Evolutionary conservation across 1,139 yeast species (phyloP), one percentile per base, ranked within the genome.

Genomic region (Saccharomyces hybrid): DNA sequence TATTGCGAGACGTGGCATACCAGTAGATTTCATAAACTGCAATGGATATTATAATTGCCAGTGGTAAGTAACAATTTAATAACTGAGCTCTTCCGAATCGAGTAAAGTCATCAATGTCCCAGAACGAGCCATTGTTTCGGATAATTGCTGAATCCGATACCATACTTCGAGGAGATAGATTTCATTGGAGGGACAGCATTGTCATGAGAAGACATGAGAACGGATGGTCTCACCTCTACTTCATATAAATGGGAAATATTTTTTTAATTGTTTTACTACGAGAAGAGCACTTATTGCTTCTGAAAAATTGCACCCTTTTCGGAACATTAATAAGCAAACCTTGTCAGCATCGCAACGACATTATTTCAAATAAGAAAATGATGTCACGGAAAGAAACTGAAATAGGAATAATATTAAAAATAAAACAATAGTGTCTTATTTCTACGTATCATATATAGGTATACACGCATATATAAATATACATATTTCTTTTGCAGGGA

Each of bases 31-130:
- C 47, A 46, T 7, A 27, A 47, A 29, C 4, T 9, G 41, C 49
- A 47, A 28, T 26, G 9, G 31, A 26, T 11, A 27, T 11, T 28
- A 47, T 20, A n/a, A 61, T 34, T 14, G 50, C 48, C 32, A 57
- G 34, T 16, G 66, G 66, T 5, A 60, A 51, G 26, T 56, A 55
- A 44, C 48, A 59, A 49, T 61, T 58, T 34, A 63, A 56, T 51
- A 59, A 61, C 49, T 55, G 53, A 14, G 54, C 57, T 44, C 67
- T 56, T 16, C 65, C 65, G 52, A 62, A 62, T 50, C 57, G 55
- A 4, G 66, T 61, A 38, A 63, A 54, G 51, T 63, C 67, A 50
- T 63, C 67, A 46, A 57, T 60, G 32, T 53, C 48, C 67, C 67
- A 63, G 44, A 61, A 57, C 48, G 55, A 57, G 53, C 61, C 52